These are phyloP conservation scores for Didymella lethalis DNA, from an alignment of 2,329 filamentous ascomycete genomes.

Conservation along the genomic window DNA sequence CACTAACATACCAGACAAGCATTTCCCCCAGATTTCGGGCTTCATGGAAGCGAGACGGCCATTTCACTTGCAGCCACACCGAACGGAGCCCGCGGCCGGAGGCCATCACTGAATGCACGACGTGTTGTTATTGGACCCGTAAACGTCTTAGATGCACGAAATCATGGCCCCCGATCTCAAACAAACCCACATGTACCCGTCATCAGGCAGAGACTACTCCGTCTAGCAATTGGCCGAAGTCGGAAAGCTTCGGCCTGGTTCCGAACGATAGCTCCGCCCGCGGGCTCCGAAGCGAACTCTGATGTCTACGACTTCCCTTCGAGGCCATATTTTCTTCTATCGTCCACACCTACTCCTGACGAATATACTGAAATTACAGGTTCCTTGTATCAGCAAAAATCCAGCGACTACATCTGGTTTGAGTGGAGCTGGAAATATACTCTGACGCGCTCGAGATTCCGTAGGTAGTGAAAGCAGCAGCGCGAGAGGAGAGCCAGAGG, in stretches of 20 bases:
- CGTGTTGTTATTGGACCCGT: background rate
- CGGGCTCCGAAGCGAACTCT: slow-evolving; percentile 1
- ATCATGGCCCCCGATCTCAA: background rate
- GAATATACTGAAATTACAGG: background rate
- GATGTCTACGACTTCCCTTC: background rate
- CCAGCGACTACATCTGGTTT: background rate
- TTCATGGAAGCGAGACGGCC: slow-evolving; percentile 3
- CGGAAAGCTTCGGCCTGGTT: slow-evolving; percentile 1
- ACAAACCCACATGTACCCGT: background rate
- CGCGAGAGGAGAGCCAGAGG: too few relatives aligned
- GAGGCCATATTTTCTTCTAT: background rate
- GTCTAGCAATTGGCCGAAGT: background rate
- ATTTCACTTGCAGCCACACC: background rate
- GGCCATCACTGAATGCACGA: background rate
- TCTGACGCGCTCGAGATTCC: too few relatives aligned
- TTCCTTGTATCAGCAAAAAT: background rate
- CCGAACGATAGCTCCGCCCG: slow-evolving; percentile 7
- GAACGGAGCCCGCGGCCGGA: slow-evolving; percentile 8
- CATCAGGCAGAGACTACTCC: background rate
- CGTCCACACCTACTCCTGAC: background rate
- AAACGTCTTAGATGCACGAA: background rate
- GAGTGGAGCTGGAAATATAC: too few relatives aligned
- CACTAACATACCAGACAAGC: background rate
- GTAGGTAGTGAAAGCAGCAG: too few relatives aligned
- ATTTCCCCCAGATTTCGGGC: slow-evolving; percentile 1